Conservation (phyloP, 2,329 filamentous ascomycete genomes). For the Cercospora zeae-maydis region DNA sequence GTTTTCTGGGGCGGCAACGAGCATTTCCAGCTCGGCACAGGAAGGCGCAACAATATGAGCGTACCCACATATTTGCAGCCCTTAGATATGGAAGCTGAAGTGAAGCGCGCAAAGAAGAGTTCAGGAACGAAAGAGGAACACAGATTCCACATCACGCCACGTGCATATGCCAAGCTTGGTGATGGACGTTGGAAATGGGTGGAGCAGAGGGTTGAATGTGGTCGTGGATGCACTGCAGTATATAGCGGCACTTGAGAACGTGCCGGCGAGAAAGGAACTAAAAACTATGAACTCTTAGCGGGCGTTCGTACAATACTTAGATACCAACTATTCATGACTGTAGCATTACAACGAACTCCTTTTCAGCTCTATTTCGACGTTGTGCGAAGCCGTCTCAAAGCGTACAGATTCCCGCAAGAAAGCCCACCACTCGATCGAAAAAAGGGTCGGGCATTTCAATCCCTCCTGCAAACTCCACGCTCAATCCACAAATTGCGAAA, state of each 20-base stretch:
- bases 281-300: neutral
- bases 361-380: neutral
- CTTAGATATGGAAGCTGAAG: constrained; percentile 62
- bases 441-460: neutral
- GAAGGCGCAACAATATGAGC: constrained; percentile 76
- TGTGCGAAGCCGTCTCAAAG: neutral
- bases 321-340: neutral
- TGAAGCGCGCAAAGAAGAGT: constrained; percentile 57
- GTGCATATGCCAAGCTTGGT: constrained; percentile 64
- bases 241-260: constrained; percentile 48
- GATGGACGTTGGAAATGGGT: constrained; percentile 66
- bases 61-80: constrained; percentile 75
- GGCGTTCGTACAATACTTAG: neutral
- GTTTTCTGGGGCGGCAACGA: constrained; percentile 96
- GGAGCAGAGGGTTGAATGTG: constrained; percentile 87
- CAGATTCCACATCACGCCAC: constrained; percentile 76
- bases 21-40: constrained; percentile 86
- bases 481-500: neutral
- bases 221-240: constrained; percentile 74
- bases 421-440: neutral
- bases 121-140: constrained; percentile 62
- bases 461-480: too few species aligned
- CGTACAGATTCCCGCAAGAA: neutral
- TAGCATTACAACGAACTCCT: neutral
- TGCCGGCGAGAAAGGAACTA: neutral